Evolutionary conservation across 2,329 filamentous ascomycete species (phyloP).

Genomic region (Hypoxylon sp.): DNA sequence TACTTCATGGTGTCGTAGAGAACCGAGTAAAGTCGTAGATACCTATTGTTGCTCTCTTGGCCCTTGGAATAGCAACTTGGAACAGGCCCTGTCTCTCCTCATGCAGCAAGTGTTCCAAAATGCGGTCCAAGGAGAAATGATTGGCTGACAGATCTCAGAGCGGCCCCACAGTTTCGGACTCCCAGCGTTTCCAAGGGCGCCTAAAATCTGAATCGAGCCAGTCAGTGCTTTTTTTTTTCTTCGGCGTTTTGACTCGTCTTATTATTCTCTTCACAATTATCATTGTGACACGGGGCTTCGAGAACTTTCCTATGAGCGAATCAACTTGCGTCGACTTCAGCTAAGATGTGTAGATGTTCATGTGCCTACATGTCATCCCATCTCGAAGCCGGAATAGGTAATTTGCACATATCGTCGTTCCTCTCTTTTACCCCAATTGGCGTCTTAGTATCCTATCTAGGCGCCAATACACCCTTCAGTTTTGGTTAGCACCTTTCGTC

Average conservation of each 20-base stretch:
- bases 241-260: conserved; percentile 18
- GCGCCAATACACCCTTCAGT: conserved; percentile 40
- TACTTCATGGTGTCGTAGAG: conserved; percentile 23
- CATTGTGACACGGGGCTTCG: conserved; percentile 31
- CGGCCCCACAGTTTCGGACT: conserved; percentile 53
- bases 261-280: conserved; percentile 12
- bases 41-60: conserved; percentile 36
- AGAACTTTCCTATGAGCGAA: conserved; percentile 34
- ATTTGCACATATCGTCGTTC: conserved; percentile 30
- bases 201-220: conserved; percentile 52
- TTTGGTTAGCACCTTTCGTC: conserved; percentile 33
- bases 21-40: conserved; percentile 23
- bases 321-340: conserved; percentile 11
- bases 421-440: conserved; percentile 43
- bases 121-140: conserved; percentile 51
- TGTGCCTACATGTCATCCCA: conserved; percentile 33
- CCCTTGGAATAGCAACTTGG: conserved; percentile 48
- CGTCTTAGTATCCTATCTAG: conserved; percentile 28
- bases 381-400: conserved; percentile 35
- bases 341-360: conserved; percentile 21
- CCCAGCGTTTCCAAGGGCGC: conserved; percentile 61
- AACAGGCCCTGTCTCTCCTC: conserved; percentile 53
- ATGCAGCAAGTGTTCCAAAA: conserved; percentile 62
- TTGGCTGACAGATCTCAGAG: conserved; percentile 55
- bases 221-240: conserved; percentile 22